A percentile compares a stretch with the other conserved stretches of the same genome.
Evolutionary conservation across 441 rosid genomes (phyloP).

Genomic region (Syzygium syzygioides): DNA sequence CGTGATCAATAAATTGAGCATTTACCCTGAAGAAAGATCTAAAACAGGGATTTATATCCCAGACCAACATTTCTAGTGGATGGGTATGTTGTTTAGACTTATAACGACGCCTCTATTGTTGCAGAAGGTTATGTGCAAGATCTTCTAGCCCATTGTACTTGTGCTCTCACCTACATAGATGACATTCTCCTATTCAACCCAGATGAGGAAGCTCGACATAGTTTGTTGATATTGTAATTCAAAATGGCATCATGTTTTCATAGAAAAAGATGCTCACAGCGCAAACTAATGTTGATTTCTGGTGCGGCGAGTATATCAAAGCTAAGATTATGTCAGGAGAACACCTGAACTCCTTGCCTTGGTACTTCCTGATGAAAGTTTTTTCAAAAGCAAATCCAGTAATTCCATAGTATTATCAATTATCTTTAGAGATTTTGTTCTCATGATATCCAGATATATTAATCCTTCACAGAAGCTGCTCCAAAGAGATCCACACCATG

Average conservation of each 20-base stretch:
- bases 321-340: too few species aligned
- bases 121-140: not conserved
- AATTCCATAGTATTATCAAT: too few species aligned
- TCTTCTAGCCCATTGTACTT: not conserved
- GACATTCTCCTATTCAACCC: not conserved
- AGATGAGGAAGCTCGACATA: not conserved
- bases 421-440: too few species aligned
- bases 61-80: not conserved
- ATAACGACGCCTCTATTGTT: not conserved
- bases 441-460: too few species aligned
- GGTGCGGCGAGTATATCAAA: too few species aligned
- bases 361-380: too few species aligned
- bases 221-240: not conserved
- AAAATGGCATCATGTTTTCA: not conserved
- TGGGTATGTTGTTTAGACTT: not conserved
- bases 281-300: not conserved
- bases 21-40: rapidly evolving
- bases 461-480: not conserved
- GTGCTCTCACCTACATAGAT: not conserved
- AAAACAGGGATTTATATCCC: not conserved
- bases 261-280: not conserved
- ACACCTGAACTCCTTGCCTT: too few species aligned
- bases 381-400: too few species aligned
- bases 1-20: rapidly evolving
- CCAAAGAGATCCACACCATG: not conserved